These are phyloP conservation scores for Saccharomyces pastorianus DNA, from an alignment of 1,139 yeast genomes.

Conservation along the genomic window DNA sequence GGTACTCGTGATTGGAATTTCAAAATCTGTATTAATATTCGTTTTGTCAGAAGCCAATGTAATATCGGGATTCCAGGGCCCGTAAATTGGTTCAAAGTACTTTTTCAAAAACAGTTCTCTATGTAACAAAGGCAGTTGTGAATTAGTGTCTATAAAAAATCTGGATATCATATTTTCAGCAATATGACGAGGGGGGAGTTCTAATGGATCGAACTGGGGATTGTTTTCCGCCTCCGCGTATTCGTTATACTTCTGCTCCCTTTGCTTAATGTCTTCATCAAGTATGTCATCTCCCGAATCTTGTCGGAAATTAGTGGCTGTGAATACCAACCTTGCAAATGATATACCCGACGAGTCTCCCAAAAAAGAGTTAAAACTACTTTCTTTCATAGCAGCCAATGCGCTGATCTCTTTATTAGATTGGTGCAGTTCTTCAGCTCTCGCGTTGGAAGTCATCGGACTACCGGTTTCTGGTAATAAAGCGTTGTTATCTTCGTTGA, in stretches of 20 bases:
- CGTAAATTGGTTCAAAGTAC: conserved; percentile 73
- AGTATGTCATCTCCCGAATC: conserved; percentile 17
- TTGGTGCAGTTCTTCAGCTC: conserved; percentile 18
- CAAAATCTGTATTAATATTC: conserved; percentile 36
- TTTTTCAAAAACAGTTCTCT: conserved; percentile 62
- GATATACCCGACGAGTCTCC: conserved; percentile 57
- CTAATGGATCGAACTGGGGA: conserved; percentile 15
- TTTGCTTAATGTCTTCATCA: conserved; percentile 22
- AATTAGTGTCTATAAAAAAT: conserved; percentile 70
- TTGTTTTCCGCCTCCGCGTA: conserved; percentile 16
- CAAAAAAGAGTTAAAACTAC: conserved; percentile 36
- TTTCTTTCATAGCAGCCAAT: conserved; percentile 20
- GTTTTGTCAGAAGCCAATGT: conserved; percentile 59
- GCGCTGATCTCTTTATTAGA: conserved; percentile 18
- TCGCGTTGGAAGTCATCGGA: conserved; percentile 1
- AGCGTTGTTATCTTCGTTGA: not conserved
- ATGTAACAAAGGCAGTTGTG: conserved; percentile 76
- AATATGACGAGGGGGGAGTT: conserved; percentile 58
- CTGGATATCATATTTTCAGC: conserved; percentile 62
- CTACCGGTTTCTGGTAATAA: conserved; percentile 10
- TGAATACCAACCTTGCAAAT: conserved; percentile 66
- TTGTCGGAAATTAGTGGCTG: conserved; percentile 61
- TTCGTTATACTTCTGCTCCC: conserved; percentile 16
- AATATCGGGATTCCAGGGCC: conserved; percentile 45
- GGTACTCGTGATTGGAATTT: conserved; percentile 8